These are phyloP conservation scores for Alternaria novae-zelandiae DNA, from an alignment of 2,329 filamentous ascomycete species.

Conservation along the genomic window DNA sequence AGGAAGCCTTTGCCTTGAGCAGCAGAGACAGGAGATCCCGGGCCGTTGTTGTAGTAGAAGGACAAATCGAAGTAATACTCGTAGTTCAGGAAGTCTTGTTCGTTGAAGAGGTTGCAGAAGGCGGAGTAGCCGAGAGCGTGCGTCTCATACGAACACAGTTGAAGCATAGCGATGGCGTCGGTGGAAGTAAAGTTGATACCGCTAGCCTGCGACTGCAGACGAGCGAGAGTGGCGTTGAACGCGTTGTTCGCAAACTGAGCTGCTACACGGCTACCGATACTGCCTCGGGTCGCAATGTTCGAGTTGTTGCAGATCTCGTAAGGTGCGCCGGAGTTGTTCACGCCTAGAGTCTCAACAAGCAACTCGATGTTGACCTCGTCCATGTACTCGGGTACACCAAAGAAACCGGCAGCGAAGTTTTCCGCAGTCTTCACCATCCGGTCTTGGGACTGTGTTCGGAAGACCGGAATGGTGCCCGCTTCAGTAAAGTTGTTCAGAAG, in stretches of 20 bases:
- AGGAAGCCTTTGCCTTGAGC: slow-evolving; percentile 42
- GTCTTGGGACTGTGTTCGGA: slow-evolving; percentile 39
- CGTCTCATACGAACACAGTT: slow-evolving; percentile 44
- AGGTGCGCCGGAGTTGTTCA: slow-evolving; percentile 40
- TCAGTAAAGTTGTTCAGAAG: slow-evolving; percentile 55
- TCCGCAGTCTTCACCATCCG: slow-evolving; percentile 44
- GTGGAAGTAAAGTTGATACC: slow-evolving; percentile 41
- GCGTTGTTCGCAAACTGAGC: slow-evolving; percentile 30
- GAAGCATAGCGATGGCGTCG: slow-evolving; percentile 51
- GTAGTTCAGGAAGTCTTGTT: slow-evolving; percentile 53
- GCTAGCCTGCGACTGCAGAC: slow-evolving; percentile 34
- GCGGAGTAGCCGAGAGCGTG: slow-evolving; percentile 52
- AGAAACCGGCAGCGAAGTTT: slow-evolving; percentile 43
- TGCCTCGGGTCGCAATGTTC: slow-evolving; percentile 32
- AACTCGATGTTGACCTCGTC: slow-evolving; percentile 39
- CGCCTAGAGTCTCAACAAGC: slow-evolving; percentile 30
- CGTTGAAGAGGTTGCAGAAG: slow-evolving; percentile 52
- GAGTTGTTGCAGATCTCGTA: slow-evolving; percentile 40
- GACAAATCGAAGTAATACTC: slow-evolving; percentile 55
- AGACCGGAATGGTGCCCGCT: slow-evolving; percentile 48
- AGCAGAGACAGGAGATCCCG: slow-evolving; percentile 38
- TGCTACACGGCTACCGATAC: slow-evolving; percentile 35
- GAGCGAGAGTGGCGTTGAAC: slow-evolving; percentile 37
- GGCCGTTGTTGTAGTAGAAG: slow-evolving; percentile 45
- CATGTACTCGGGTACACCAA: slow-evolving; percentile 40